Evolutionary conservation across 257 asterid species (phyloP), one percentile per base, ranked within the genome.

Genomic region (Linaria vulgaris): DNA sequence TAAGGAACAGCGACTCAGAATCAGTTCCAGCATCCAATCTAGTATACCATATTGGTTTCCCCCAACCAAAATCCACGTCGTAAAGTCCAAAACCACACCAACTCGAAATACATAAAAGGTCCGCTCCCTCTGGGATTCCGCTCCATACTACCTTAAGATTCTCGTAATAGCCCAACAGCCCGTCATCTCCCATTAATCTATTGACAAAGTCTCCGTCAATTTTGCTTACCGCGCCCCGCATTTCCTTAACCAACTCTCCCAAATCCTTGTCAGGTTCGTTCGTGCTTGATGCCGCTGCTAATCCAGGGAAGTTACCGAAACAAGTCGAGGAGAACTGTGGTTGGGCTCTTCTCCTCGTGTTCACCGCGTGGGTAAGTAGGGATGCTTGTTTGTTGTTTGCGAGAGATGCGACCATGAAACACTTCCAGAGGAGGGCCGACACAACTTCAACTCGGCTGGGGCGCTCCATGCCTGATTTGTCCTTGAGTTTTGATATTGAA

Each of bases 31-130:
- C 79, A 4, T 74, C 83, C 0, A 79, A 74, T 54, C 72, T 72
- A 0, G 61, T 74, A 1, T 74, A 59, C 86, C 86, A 77, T 0
- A 46, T 49, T 0, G 85, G 76, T 63, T 31, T 20, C 2, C 85
- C 85, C 41, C 41, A 34, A 7, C 41, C 41, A 34, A 34, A 34
- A 34, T 34, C 41, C 1, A 8, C 10, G 9, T 20, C 56, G 41
- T 77, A 80, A 0, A 80, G 47, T 1, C 83, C 86, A 15, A 80
- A 80, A 23, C 74, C 74, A 46, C 86, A 80, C 86, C 86, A 80
- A 51, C 86, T 80, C 51, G 80, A 69, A 9, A 77, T 57, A 1
- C 77, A 67, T 52, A 80, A 24, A 30, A 71, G 71, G 12, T 77
- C 82, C 0, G 75, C 79, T 0, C 54, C 34, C 21, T 69, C 77